Evolutionary conservation across 2,329 filamentous ascomycete genomes (phyloP), one percentile per base, ranked within the genome.

Genomic region (Ceratocystis diversiconidia): DNA sequence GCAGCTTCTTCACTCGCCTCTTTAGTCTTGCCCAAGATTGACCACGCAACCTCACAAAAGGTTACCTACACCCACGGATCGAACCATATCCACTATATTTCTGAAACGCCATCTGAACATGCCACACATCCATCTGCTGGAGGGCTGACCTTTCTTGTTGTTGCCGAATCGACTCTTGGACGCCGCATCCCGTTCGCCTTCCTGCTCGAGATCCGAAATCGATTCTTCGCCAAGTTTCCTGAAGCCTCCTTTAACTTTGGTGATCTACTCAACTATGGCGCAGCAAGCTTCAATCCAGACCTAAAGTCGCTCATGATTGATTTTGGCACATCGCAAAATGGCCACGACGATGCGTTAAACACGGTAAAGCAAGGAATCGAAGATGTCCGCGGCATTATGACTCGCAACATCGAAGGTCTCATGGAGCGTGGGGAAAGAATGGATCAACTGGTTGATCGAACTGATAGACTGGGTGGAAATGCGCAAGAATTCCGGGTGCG

Each of bases 81-180:
- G 68, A 86, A 95, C 75, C 90, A 94, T 80, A 94, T 97, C 75
- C 92, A 99, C 81, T 96, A 95, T 80, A 88, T 97, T 73, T 84
- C 92, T 72, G 89, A 94, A 73, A 85, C 90, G 0, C 86, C 90
- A 8, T 86, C 85, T 2, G 83, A 83, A 71, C 83, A 86, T 72
- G 78, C 78, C 66, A 72, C 70, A 71, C 79, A 76, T 71, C 79
- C 80, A 62, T 84, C 85, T 6, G 85, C 89, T 62, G 90, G 90
- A 64, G 89, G 91, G 0, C 83, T 99, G 48, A 96, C 91, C 60
- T 99, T 94, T 76, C 84, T 99, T 61, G 90, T 96, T 67, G 85
- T 99, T 68, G 89, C 92, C 61, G 88, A 91, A 70, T 83, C 86
- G 67, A 83, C 85, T 55, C 84, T 95, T 64, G 90, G 90, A 69